Conservation (phyloP, 2,329 filamentous ascomycete species). For the Phialophora macrospora region DNA sequence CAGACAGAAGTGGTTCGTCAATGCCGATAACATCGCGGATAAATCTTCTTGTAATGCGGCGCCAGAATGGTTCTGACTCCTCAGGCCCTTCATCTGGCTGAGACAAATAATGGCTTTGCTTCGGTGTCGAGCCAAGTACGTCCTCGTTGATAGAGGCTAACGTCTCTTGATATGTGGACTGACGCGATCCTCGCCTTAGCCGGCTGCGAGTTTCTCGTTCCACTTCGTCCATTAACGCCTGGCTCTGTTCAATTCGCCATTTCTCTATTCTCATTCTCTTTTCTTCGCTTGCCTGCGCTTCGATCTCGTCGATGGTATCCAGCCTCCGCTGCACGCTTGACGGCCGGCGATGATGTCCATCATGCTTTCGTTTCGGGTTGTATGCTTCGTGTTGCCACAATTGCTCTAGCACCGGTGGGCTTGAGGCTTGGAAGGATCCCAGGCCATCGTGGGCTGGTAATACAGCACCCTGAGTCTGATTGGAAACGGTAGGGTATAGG, state of each 20-base stretch:
- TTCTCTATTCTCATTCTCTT: conserved; percentile 83
- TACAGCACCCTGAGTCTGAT: conserved; percentile 64
- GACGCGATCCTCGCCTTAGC: conserved; percentile 49
- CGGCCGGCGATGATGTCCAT: conserved; percentile 54
- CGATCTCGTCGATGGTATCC: conserved; percentile 62
- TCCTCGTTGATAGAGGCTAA: conserved; percentile 31
- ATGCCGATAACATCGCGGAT: conserved; percentile 90
- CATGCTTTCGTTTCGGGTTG: conserved; percentile 69
- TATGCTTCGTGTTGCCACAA: conserved; percentile 87
- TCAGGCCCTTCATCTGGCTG: conserved; percentile 45
- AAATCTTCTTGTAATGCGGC: conserved; percentile 79
- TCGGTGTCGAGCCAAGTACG: conserved; percentile 37
- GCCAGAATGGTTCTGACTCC: conserved; percentile 73
- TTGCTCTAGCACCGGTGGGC: conserved; percentile 72
- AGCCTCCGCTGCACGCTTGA: conserved; percentile 64
- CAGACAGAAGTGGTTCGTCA: conserved; percentile 79
- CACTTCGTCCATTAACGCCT: conserved; percentile 82
- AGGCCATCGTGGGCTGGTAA: conserved; percentile 92
- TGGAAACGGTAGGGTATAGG: conserved; percentile 49
- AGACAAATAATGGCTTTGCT: conserved; percentile 36
- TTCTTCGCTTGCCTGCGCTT: conserved; percentile 69
- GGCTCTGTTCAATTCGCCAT: conserved; percentile 91
- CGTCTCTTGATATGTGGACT: conserved; percentile 28
- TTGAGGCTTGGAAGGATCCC: conserved; percentile 76
- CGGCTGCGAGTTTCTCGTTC: conserved; percentile 79